Conservation (phyloP, 306 rosid species). For the Rosa lucieae region DNA sequence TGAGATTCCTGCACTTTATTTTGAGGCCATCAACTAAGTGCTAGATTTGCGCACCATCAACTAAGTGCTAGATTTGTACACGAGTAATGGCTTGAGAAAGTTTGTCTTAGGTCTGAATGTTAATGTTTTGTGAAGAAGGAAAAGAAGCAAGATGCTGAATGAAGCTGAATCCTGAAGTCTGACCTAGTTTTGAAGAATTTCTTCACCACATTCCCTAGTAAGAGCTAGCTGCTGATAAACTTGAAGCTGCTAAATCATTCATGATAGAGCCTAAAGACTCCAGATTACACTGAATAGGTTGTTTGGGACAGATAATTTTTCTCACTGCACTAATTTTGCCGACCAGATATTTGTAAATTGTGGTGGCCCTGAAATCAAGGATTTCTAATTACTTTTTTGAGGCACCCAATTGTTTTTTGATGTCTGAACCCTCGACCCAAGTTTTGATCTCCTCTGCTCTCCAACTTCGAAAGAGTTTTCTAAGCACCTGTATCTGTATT, state of each 20-base stretch:
- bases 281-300: background rate
- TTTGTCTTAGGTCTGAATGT: background rate
- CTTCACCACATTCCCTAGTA: background rate
- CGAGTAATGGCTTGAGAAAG: background rate
- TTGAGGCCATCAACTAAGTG: constrained; percentile 29
- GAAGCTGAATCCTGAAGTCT: background rate
- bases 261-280: background rate
- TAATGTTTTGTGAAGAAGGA: background rate
- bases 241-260: background rate
- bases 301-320: background rate
- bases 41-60: constrained; percentile 8
- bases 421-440: background rate
- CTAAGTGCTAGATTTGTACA: background rate
- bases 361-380: background rate
- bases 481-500: background rate
- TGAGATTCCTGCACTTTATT: constrained; percentile 43
- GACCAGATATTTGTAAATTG: background rate
- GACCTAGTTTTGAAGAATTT: background rate
- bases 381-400: background rate
- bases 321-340: background rate
- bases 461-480: background rate
- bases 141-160: constrained; percentile 5
- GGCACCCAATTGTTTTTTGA: background rate
- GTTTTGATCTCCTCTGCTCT: background rate
- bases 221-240: background rate